Percentiles rank a stretch among this genome's conserved stretches.
These are phyloP conservation scores for Populus tomentosa DNA, from an alignment of 441 rosid species.

Conservation along the genomic window DNA sequence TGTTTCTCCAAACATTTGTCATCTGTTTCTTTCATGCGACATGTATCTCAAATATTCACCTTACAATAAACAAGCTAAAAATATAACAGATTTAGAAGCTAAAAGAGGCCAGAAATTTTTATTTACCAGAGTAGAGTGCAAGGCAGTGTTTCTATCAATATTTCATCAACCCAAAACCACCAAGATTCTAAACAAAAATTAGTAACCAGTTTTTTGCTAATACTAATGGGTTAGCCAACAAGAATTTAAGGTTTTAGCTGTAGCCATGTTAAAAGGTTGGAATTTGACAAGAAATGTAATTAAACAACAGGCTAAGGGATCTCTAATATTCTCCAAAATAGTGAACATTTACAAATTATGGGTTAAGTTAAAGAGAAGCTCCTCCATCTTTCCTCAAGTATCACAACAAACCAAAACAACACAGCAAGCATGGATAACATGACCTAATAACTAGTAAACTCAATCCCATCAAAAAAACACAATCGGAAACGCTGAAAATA, in stretches of 20 bases:
- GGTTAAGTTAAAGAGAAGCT: not conserved
- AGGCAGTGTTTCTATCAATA: not conserved
- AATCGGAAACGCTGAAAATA: not conserved
- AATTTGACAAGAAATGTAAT: not conserved
- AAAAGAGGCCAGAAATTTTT: not conserved
- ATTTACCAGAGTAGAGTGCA: not conserved
- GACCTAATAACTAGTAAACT: not conserved
- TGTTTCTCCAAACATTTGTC: not conserved
- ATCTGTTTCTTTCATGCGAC: not conserved
- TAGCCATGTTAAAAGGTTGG: not conserved
- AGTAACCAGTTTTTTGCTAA: too few relatives aligned
- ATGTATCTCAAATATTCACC: not conserved
- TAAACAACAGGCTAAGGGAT: not conserved
- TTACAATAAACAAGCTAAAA: not conserved
- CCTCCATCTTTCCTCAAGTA: not conserved
- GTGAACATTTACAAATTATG: not conserved
- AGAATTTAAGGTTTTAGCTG: not conserved
- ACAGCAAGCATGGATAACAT: not conserved
- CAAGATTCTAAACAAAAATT: not conserved
- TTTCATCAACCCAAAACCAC: not conserved
- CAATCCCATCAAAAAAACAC: not conserved
- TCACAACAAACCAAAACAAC: not conserved
- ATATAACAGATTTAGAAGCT: not conserved
- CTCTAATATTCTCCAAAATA: not conserved
- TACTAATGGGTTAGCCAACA: too few relatives aligned